These are phyloP conservation scores for Penicillium steckii DNA, from an alignment of 495 filamentous ascomycete species.

Conservation along the genomic window DNA sequence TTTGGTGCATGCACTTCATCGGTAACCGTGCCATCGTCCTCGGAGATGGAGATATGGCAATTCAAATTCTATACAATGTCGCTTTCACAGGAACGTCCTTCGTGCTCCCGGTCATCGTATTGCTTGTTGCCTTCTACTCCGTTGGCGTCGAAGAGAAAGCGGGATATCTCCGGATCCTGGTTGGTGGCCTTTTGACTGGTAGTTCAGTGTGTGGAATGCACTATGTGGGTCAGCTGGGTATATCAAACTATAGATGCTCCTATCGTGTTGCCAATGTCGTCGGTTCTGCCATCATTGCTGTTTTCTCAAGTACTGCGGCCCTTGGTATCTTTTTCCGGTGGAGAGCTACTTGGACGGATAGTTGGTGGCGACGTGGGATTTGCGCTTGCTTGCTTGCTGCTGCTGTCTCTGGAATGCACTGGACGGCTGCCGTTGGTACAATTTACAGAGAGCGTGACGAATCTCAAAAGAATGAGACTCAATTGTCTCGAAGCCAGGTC, in stretches of 20 bases:
- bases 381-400: slow-evolving; percentile 67
- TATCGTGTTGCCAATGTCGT: slow-evolving; percentile 60
- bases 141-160: slow-evolving; percentile 56
- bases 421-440: slow-evolving; percentile 75
- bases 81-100: slow-evolving; percentile 76
- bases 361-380: slow-evolving; percentile 68
- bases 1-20: slow-evolving; percentile 85
- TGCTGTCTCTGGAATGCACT: slow-evolving; percentile 86
- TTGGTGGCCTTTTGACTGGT: slow-evolving; percentile 67
- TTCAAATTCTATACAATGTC: slow-evolving; percentile 73
- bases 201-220: slow-evolving; percentile 84
- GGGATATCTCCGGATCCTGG: slow-evolving; percentile 54
- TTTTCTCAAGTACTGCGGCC: slow-evolving; percentile 63
- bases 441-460: slow-evolving; percentile 50
- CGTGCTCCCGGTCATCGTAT: slow-evolving; percentile 73
- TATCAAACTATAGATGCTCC: slow-evolving; percentile 67
- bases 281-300: slow-evolving; percentile 69
- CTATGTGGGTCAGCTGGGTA: slow-evolving; percentile 81
- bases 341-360: slow-evolving; percentile 73
- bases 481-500: slow-evolving; percentile 53
- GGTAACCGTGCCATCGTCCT: slow-evolving; percentile 79
- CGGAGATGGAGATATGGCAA: slow-evolving; percentile 52
- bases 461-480: slow-evolving; percentile 23
- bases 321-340: slow-evolving; percentile 76
- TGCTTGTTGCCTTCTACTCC: slow-evolving; percentile 69